Evolutionary conservation across 2,329 filamentous ascomycete genomes (phyloP).

Genomic region (Monosporascus sp.): DNA sequence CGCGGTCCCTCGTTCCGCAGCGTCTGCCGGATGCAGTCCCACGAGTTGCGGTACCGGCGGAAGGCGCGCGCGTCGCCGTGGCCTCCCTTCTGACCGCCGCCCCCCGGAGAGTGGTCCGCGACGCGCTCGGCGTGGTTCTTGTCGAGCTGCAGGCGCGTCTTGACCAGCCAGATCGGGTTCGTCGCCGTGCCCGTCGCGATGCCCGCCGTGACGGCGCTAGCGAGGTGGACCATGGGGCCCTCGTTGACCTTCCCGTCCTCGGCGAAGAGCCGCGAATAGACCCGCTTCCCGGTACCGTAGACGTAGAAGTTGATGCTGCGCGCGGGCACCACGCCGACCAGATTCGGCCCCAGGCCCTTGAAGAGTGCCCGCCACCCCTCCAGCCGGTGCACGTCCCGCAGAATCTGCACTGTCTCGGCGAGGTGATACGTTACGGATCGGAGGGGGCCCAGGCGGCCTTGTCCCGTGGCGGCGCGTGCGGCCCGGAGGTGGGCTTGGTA

Average conservation of each 20-base stretch:
- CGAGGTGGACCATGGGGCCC: constrained; percentile 70
- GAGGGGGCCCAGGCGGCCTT: constrained; percentile 56
- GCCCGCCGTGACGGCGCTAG: constrained; percentile 71
- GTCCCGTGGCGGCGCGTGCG: constrained; percentile 54
- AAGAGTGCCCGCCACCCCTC: constrained; percentile 88
- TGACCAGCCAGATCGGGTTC: constrained; percentile 95
- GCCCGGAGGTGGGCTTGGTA: constrained; percentile 79
- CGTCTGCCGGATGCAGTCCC: constrained; percentile 82
- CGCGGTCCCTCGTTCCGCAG: constrained; percentile 72
- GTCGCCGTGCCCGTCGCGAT: constrained; percentile 85
- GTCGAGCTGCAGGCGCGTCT: constrained; percentile 88
- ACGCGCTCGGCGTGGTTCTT: constrained; percentile 65
- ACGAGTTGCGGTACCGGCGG: constrained; percentile 78
- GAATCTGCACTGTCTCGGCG: constrained; percentile 78
- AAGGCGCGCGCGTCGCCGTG: constrained; percentile 33
- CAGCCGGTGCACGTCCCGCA: constrained; percentile 70
- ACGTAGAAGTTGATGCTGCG: constrained; percentile 90
- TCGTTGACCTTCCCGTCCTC: constrained; percentile 37
- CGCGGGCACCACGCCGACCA: constrained; percentile 84
- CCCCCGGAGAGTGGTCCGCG: neutral
- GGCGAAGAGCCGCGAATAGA: constrained; percentile 58
- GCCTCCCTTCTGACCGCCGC: neutral
- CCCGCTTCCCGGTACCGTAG: constrained; percentile 84
- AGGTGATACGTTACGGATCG: constrained; percentile 70
- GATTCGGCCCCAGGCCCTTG: constrained; percentile 86